A percentile compares a stretch with the other conserved stretches of the same genome.
Conservation (phyloP, 2,329 filamentous ascomycete species). For the Alternaria angustiovoidea region DNA sequence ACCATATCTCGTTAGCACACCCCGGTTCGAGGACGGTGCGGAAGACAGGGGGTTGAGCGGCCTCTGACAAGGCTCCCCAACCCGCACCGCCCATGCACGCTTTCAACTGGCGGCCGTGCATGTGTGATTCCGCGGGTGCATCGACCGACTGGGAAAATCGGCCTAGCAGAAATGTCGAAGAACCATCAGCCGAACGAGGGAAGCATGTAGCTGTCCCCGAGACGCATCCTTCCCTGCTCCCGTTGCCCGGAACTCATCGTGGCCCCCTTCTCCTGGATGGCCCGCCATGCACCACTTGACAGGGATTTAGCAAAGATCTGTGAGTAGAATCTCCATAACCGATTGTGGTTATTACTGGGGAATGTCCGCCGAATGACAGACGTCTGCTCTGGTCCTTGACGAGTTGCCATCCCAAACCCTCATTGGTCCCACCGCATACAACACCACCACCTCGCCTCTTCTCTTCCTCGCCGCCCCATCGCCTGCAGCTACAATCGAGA, state of each 20-base stretch:
- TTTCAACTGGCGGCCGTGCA: conserved; percentile 41
- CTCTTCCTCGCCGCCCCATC: conserved; percentile 27
- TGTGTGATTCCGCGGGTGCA: conserved; percentile 45
- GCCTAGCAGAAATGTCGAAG: conserved; percentile 43
- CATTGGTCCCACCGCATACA: conserved; percentile 37
- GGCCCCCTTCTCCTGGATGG: conserved; percentile 50
- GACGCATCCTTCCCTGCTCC: conserved; percentile 45
- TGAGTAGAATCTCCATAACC: conserved; percentile 43
- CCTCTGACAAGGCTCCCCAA: conserved; percentile 39
- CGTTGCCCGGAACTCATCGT: conserved; percentile 47
- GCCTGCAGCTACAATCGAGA: conserved; percentile 19
- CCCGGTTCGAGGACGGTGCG: conserved; percentile 37
- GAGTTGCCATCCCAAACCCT: conserved; percentile 41
- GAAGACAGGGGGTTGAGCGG: conserved; percentile 38
- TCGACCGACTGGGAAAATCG: conserved; percentile 41
- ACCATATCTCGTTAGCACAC: conserved; percentile 30
- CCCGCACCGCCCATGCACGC: conserved; percentile 37
- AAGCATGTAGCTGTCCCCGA: conserved; percentile 47
- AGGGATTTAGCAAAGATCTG: conserved; percentile 48
- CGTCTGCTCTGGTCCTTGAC: conserved; percentile 39
- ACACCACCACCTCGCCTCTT: conserved; percentile 28
- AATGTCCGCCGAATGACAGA: conserved; percentile 47
- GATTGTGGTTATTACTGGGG: conserved; percentile 52
- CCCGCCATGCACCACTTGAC: conserved; percentile 49
- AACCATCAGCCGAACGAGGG: conserved; percentile 54